Conservation (phyloP, 768 basidiomycete genomes). For the Trametes cubensis region DNA sequence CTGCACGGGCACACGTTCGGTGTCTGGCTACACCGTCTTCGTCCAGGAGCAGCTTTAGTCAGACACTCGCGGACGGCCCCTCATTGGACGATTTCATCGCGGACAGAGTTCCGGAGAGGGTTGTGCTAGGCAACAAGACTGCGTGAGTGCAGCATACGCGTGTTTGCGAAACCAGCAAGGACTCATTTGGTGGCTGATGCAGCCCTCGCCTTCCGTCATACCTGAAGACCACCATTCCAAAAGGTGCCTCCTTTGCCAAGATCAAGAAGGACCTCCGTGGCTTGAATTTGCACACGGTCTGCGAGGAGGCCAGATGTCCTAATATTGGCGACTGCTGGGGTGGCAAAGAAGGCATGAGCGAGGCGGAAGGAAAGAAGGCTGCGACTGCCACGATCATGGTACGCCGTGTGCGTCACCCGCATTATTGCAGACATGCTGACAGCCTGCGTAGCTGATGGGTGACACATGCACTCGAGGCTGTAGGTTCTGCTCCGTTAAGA, state of each 20-base stretch:
- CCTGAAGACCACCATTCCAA: constrained; percentile 91
- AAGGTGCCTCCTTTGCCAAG: constrained; percentile 82
- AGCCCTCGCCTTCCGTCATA: constrained; percentile 87
- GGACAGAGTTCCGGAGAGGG: constrained; percentile 55
- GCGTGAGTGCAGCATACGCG: constrained; percentile 47
- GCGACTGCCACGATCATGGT: constrained; percentile 99
- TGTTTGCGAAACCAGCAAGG: background rate
- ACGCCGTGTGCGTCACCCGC: constrained; percentile 24
- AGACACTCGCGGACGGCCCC: constrained; percentile 66
- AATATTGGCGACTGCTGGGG: constrained; percentile 99
- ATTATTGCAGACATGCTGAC: constrained; percentile 7
- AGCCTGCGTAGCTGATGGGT: constrained; percentile 80
- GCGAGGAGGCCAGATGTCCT: constrained; percentile 97
- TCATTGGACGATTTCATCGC: constrained; percentile 81
- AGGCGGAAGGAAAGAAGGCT: constrained; percentile 71
- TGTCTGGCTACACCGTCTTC: constrained; percentile 52
- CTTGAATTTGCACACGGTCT: constrained; percentile 91
- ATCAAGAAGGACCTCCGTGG: constrained; percentile 97
- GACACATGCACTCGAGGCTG: constrained; percentile 99
- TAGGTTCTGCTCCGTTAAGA: constrained; percentile 97
- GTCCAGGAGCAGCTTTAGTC: constrained; percentile 49
- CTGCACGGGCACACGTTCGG: constrained; percentile 36
- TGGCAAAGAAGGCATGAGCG: constrained; percentile 66
- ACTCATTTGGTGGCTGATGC: constrained; percentile 9
- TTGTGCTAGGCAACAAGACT: constrained; percentile 72